These are phyloP conservation scores for Pseudonitzschia multiseries DNA, from an alignment of 108 stramenopile species.

Conservation along the genomic window DNA sequence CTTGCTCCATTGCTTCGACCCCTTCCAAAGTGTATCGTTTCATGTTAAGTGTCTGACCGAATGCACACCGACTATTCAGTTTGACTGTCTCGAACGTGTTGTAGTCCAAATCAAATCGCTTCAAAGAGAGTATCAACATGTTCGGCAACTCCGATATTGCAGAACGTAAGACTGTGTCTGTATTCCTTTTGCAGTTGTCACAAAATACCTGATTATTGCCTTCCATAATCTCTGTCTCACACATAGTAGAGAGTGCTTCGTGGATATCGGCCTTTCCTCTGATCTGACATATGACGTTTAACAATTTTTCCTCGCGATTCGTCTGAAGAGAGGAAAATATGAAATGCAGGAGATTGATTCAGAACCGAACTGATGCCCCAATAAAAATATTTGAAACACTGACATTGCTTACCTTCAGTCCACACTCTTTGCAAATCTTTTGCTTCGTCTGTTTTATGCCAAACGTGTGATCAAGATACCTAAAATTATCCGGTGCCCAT, in stretches of 20 bases:
- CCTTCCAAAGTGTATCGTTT: constrained; percentile 95
- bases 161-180: constrained; percentile 87
- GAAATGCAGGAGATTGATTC: no score
- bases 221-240: constrained; percentile 95
- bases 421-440: constrained; percentile 91
- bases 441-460: constrained; percentile 84
- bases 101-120: constrained; percentile 97
- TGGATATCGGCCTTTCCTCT: constrained; percentile 90
- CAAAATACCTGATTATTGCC: constrained; percentile 96
- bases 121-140: constrained; percentile 91
- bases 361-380: no score
- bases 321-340: constrained; percentile 50
- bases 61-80: constrained; percentile 93
- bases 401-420: constrained; percentile 78
- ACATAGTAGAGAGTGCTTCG: constrained; percentile 90
- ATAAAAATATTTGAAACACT: no score
- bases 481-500: constrained; percentile 78
- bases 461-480: constrained; percentile 84
- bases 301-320: constrained; percentile 88
- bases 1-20: constrained; percentile 73
- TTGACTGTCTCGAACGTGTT: constrained; percentile 99
- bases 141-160: constrained; percentile 90
- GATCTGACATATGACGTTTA: constrained; percentile 94
- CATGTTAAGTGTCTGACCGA: constrained; percentile 92
- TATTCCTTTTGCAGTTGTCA: constrained; percentile 94